These are phyloP conservation scores for Amphichorda felina DNA, from an alignment of 2,329 filamentous ascomycete genomes.

Conservation along the genomic window DNA sequence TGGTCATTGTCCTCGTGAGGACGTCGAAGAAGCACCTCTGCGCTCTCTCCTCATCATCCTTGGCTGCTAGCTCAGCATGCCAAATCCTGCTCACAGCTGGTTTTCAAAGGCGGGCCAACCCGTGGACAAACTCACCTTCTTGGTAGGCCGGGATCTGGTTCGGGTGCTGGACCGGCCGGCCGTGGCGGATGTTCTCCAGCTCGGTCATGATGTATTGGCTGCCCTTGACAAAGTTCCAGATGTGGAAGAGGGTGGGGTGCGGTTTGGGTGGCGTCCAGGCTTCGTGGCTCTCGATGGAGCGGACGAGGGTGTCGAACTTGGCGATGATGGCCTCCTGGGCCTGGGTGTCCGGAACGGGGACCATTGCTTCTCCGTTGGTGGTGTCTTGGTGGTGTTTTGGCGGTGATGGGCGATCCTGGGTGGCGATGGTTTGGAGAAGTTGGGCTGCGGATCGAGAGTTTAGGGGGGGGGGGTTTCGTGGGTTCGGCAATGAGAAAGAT, in stretches of 20 bases:
- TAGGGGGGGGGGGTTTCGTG: neutral
- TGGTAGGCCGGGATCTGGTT: constrained; percentile 21
- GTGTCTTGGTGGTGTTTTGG: neutral
- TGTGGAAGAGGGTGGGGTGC: constrained; percentile 19
- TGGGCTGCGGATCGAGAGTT: neutral
- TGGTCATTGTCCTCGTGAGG: constrained; percentile 14
- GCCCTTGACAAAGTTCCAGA: constrained; percentile 28
- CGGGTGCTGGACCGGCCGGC: constrained; percentile 17
- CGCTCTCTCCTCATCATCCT: constrained; percentile 4
- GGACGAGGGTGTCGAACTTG: constrained; percentile 13
- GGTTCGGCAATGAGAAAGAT: neutral
- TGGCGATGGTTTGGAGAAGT: no score
- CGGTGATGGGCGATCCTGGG: no score
- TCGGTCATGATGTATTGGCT: constrained; percentile 28
- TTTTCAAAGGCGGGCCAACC: neutral
- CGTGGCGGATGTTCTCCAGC: constrained; percentile 24
- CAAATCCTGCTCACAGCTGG: neutral
- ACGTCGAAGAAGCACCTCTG: constrained; percentile 15
- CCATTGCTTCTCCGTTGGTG: constrained; percentile 3
- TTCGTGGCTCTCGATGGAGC: constrained; percentile 16
- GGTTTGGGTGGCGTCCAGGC: constrained; percentile 14
- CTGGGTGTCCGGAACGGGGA: constrained; percentile 11
- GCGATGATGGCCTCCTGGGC: constrained; percentile 12
- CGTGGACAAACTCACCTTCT: no score
- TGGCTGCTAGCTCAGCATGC: neutral